Base-by-base conservation (phyloP, 2,329 filamentous ascomycete genomes). In the Zymoseptoria pseudotritici region DNA sequence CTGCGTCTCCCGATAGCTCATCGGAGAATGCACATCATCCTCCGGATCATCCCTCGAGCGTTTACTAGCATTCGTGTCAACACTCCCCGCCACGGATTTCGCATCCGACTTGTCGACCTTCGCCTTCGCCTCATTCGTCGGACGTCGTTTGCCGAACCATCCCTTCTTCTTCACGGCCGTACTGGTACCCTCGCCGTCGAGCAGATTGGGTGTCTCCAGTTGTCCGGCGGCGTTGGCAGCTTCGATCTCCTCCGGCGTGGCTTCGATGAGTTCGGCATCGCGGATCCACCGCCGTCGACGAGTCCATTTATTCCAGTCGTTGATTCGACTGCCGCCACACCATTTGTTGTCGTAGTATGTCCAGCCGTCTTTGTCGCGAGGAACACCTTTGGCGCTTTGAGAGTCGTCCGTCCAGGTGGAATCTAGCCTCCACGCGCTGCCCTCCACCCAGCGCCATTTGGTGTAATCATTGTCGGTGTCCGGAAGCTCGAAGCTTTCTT, bases 301-400 rank as follows among this genome's bases (percentile, higher is more conserved):
- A 0, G 94, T 99, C 81, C 96, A 99, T 59, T 91, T 86, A 50
- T 90, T 90, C 94, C 94, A 99, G 57, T 92, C 90, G 69, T 99
- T 94, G 3, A 90, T 90, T 61, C 91, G 84, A 17, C 89, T 87
- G 19, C 92, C 92, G 67, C 90, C 88, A 72, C 91, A 87, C 94
- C 94, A 99, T 88, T 96, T 97, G 73, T 93, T 97, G 71, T 99
- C 94, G 72, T 97, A 99, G 74, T 94, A 99, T 46, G 96, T 90
- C 94, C 94, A 99, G 1, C 92, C 94, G 66, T 87, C 86, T 3
- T 83, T 87, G 22, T 79, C 78, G n/a, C 73, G 73, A 46, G 36
- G 36, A 11, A 69, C 70, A 7, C 71, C 70, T 57, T 70, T 70
- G 9, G 65, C 62, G 26, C 55, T 61, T 36, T 67, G 67, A 21